Evolutionary conservation across 345 rosid genomes (phyloP), one percentile per base, ranked within the genome.

Genomic region (Bretschneidera sinensis): DNA sequence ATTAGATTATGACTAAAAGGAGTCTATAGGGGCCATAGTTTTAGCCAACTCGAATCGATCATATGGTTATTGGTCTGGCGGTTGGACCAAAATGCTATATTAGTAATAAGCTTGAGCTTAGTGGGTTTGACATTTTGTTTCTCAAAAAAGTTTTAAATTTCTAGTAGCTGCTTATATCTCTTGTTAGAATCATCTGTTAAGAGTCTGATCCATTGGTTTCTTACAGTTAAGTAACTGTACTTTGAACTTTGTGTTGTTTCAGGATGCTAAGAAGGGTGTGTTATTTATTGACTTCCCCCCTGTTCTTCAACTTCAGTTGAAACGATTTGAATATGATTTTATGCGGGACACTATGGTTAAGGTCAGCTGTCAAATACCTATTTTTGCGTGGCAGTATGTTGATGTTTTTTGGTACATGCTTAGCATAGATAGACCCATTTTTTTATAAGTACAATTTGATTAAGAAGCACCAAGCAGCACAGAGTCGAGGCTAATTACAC

Each of bases 201-300:
- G 31, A 51, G 16, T 31, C 48, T 18, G 21, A 33, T 63, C 23
- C 59, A 4, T 24, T 21, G 19, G 23, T 9, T 64, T 52, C 55
- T 16, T 45, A 23, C 19, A 5, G 48, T 47, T 21, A 19, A 55
- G 23, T 60, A 39, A 53, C 50, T 59, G n/a, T 39, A 59, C 45
- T 48, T 64, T 39, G 11, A 57, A 52, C 48, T 54, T 60, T 51
- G 43, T 24, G 22, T 63, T 64, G 48, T 68, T 83, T 56, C 83
- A 92, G 98, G 98, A 92, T 74, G 98, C 98, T 48, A 89, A 74
- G 80, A 92, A 89, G 71, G 96, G 97, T 24, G 97, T 92, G 33
- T 66, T 85, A 60, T 92, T 92, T 73, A 87, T 84, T 50, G 97
- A 92, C 72, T 89, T 92, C 24, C 98, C 98, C 34, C 97, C 98